Percentiles rank a stretch among this genome's conserved stretches.
phyloP scores from a whole-genome alignment of 257 asterid species.

The Solanum ossicruentum region DNA sequence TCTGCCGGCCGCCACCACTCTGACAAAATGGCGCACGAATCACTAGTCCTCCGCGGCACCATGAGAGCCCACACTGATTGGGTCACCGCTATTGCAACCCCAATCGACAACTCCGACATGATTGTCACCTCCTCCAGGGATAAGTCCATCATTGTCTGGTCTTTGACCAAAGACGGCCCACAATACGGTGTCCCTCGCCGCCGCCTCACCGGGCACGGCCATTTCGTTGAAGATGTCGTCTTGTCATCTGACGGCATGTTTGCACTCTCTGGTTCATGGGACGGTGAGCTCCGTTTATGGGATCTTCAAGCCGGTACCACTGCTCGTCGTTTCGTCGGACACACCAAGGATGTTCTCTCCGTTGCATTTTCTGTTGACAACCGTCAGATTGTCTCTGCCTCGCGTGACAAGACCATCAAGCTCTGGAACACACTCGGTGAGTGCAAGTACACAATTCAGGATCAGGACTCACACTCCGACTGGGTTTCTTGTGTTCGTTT shows the following conservation, averaged over 20 bases:
- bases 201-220: slow-evolving; percentile 33
- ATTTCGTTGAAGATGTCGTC: slow-evolving; percentile 74
- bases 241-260: slow-evolving; percentile 84
- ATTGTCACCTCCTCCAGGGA: slow-evolving; percentile 17
- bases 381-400: slow-evolving; percentile 13
- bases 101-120: slow-evolving; percentile 16
- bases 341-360: slow-evolving; percentile 75
- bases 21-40: slow-evolving; percentile 2
- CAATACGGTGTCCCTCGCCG: slow-evolving; percentile 8
- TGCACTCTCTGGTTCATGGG: slow-evolving; percentile 95
- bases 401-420: slow-evolving; percentile 12
- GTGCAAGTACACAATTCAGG: slow-evolving; percentile 56
- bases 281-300: slow-evolving; percentile 87
- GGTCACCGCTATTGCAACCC: slow-evolving; percentile 21
- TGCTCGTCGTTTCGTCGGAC: slow-evolving; percentile 81
- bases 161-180: slow-evolving; percentile 7
- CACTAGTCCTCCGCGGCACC: slow-evolving; percentile 9
- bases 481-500: slow-evolving; percentile 73
- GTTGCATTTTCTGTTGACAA: slow-evolving; percentile 54
- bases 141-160: slow-evolving; percentile 14
- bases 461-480: slow-evolving; percentile 41
- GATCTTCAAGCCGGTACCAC: slow-evolving; percentile 58
- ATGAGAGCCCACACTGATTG: slow-evolving; percentile 18
- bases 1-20: not conserved
- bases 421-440: slow-evolving; percentile 29